Percentiles rank a stretch among this genome's conserved stretches.
These are phyloP conservation scores for Pichia sp. DNA, from an alignment of 1,139 yeast species.

Conservation along the genomic window DNA sequence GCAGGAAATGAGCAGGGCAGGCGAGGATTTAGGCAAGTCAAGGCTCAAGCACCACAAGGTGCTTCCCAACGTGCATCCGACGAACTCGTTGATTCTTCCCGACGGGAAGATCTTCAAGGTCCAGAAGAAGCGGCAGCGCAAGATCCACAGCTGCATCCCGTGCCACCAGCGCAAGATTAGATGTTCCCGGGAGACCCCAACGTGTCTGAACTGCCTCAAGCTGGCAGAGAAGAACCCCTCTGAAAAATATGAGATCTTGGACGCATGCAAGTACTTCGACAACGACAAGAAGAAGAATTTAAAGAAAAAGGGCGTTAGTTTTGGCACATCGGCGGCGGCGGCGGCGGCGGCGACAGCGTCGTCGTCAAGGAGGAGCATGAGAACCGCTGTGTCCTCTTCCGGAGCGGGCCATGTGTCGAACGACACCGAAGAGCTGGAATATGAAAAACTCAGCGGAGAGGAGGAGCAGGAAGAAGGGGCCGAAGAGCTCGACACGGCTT, in stretches of 20 bases:
- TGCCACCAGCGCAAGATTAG: constrained; percentile 61
- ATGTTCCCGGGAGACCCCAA: constrained; percentile 43
- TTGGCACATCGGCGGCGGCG: neutral
- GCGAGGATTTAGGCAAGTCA: neutral
- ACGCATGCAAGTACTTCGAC: constrained; percentile 49
- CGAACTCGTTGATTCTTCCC: constrained; percentile 36
- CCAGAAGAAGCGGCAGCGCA: constrained; percentile 55
- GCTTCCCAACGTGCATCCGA: constrained; percentile 24
- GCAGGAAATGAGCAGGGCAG: neutral
- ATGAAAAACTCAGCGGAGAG: neutral
- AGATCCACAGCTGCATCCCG: constrained; percentile 53
- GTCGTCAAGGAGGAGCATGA: too few relatives aligned
- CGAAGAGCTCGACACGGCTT: neutral
- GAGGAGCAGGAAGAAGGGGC: too few relatives aligned
- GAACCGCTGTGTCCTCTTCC: neutral
- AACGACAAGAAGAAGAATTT: constrained; percentile 44
- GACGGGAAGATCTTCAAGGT: constrained; percentile 49
- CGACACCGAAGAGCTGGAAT: neutral
- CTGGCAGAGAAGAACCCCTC: constrained; percentile 21
- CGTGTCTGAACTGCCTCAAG: constrained; percentile 47
- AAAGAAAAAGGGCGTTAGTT: constrained; percentile 29
- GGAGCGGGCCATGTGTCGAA: neutral
- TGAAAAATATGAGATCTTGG: constrained; percentile 17
- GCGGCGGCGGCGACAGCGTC: neutral
- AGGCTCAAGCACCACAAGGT: constrained; percentile 11